Evolutionary conservation across 2,329 filamentous ascomycete genomes (phyloP).

Genomic region (Sporothrix globosa): DNA sequence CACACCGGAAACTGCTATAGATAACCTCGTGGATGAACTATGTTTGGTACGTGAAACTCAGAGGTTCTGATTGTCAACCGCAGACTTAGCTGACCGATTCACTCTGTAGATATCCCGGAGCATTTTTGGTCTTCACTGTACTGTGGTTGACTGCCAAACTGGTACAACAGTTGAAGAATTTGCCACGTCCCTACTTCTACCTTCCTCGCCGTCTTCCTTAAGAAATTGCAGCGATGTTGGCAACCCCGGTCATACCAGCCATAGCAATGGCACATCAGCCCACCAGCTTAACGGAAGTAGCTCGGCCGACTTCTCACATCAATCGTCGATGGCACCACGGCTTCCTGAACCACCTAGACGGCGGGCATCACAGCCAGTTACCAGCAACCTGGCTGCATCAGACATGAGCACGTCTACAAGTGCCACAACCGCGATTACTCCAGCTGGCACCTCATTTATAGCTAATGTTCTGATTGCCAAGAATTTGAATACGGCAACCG

Average conservation of each 20-base stretch:
- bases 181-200: conserved; percentile 66
- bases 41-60: conserved; percentile 58
- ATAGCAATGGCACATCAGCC: conserved; percentile 22
- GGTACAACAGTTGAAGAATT: conserved; percentile 82
- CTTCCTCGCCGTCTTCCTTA: conserved; percentile 42
- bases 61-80: too few relatives aligned
- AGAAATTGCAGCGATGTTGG: conserved; percentile 36
- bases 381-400: background rate
- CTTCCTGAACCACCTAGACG: background rate
- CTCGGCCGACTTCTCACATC: conserved; percentile 38
- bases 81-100: background rate
- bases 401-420: background rate
- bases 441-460: conserved; percentile 51
- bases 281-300: background rate
- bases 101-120: conserved; percentile 61
- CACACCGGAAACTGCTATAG: conserved; percentile 63
- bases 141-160: conserved; percentile 71
- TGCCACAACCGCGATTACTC: conserved; percentile 36
- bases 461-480: conserved; percentile 83
- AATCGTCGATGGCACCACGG: conserved; percentile 23
- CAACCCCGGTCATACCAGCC: conserved; percentile 26
- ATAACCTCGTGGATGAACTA: conserved; percentile 74
- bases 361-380: conserved; percentile 15
- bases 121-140: conserved; percentile 72
- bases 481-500: conserved; percentile 73